A percentile compares a stretch with the other conserved stretches of the same genome.
phyloP scores from a whole-genome alignment of 1,139 yeast genomes.

The Candida buenavistaensis region DNA sequence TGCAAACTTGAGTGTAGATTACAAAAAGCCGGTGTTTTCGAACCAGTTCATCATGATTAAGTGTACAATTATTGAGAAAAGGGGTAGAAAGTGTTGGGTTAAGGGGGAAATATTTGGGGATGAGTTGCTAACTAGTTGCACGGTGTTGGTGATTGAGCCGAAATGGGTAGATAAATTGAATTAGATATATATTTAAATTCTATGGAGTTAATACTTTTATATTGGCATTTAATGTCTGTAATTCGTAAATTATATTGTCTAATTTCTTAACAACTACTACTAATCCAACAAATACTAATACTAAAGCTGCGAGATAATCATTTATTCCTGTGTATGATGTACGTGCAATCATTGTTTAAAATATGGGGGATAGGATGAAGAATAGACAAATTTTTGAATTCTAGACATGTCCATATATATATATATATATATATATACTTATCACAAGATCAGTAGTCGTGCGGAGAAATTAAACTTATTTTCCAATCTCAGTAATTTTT shows the following conservation, averaged over 20 bases:
- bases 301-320: constrained; percentile 15
- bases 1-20: constrained; percentile 46
- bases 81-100: constrained; percentile 46
- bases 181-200: neutral
- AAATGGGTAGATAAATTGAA: constrained; percentile 43
- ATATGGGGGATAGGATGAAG: neutral
- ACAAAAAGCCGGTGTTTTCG: constrained; percentile 38
- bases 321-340: constrained; percentile 7
- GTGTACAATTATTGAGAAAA: constrained; percentile 33
- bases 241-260: constrained; percentile 12
- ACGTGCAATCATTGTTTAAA: constrained; percentile 6
- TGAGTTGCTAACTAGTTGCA: constrained; percentile 36
- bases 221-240: constrained; percentile 11
- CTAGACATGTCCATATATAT: constrained; percentile 1
- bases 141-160: constrained; percentile 48
- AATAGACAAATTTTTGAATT: too few relatives aligned
- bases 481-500: constrained; percentile 7
- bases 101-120: constrained; percentile 35
- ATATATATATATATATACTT: constrained; percentile 2
- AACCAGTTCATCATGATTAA: constrained; percentile 35
- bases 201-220: constrained; percentile 6
- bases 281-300: constrained; percentile 13
- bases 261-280: constrained; percentile 13
- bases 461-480: neutral
- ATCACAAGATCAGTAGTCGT: constrained; percentile 7